Conservation (phyloP, 371 early-diverging fungal genomes). For the Mucor plumbeus region DNA sequence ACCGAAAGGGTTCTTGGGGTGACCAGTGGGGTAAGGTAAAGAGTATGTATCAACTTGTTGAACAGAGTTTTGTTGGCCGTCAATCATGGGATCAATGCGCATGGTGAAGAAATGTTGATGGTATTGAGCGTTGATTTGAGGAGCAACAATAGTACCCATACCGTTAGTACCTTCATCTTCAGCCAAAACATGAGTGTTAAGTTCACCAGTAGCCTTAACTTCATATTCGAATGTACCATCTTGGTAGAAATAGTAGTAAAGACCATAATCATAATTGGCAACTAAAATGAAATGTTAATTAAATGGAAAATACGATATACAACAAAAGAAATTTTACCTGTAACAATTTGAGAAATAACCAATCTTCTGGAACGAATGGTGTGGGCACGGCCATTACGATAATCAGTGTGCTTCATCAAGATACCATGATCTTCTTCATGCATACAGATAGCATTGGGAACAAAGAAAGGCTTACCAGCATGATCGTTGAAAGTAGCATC, state of each 20-base stretch:
- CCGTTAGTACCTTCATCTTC: constrained; percentile 53
- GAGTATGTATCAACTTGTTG: constrained; percentile 43
- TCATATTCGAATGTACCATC: constrained; percentile 63
- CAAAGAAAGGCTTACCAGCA: constrained; percentile 50
- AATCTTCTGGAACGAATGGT: constrained; percentile 57
- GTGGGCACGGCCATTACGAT: constrained; percentile 55
- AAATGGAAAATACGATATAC: background rate
- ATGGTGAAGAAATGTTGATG: constrained; percentile 64
- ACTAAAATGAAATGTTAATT: constrained; percentile 22
- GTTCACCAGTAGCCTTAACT: constrained; percentile 61
- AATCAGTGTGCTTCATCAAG: constrained; percentile 62
- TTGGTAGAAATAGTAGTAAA: constrained; percentile 63
- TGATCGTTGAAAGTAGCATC: constrained; percentile 59
- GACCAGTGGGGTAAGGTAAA: constrained; percentile 50
- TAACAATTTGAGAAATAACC: constrained; percentile 59
- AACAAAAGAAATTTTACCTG: constrained; percentile 40
- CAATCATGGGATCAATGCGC: constrained; percentile 62
- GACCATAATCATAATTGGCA: constrained; percentile 62
- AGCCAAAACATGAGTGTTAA: constrained; percentile 59
- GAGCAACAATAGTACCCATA: constrained; percentile 57
- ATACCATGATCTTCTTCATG: constrained; percentile 63
- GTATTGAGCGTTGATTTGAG: constrained; percentile 57
- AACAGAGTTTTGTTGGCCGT: constrained; percentile 52
- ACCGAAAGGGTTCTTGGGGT: constrained; percentile 50
- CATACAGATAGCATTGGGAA: constrained; percentile 59